Base-by-base conservation (phyloP, 768 basidiomycete species). In the Mycena venus region DNA sequence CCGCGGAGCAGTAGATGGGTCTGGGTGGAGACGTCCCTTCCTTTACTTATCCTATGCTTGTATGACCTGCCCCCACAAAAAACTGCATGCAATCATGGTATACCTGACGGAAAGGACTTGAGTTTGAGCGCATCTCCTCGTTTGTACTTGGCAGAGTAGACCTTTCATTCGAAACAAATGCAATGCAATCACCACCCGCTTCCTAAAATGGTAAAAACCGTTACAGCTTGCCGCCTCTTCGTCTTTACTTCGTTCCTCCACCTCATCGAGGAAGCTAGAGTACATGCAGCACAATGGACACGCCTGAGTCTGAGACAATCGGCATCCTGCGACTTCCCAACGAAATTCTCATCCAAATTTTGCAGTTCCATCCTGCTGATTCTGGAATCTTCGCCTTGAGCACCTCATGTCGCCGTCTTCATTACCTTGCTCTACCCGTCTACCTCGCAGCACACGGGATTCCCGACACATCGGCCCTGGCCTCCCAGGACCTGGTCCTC, bases 1-100 rank as follows among this genome's bases (percentile, higher is more conserved):
- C 92, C 78, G 87, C 91, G 56, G 94, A 94, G 83, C 49, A 62
- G 51, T 73, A 72, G 71, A 59, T 23, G 63, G 29, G 21, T 17
- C 55, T 42, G 47, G 19, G 14, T 14, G 42, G 42, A 17, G 47
- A 23, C n/a, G 34, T 36, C 21, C 34, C 58, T 36, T 36, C 21
- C 19, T 21, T 53, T 62, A 31, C 65, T 61, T 68, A 44, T 68
- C 49, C 58, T 73, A 73, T 73, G 72, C 72, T 68, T 73, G 72
- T 73, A 73, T 73, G 72, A 60, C 27, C 10, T 31, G 10, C 32
- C 32, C 66, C 8, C 42, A 4, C 27, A 42, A 73, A 73, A 73
- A 68, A 62, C 65, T 67, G 42, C 72, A 73, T 73, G 72, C 71
- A 73, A 51, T 51, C 71, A 73, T 67, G 56, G 63, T 63, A 49